Evolutionary conservation across 2,329 filamentous ascomycete species (phyloP).

Genomic region (Diaporthe destruens): DNA sequence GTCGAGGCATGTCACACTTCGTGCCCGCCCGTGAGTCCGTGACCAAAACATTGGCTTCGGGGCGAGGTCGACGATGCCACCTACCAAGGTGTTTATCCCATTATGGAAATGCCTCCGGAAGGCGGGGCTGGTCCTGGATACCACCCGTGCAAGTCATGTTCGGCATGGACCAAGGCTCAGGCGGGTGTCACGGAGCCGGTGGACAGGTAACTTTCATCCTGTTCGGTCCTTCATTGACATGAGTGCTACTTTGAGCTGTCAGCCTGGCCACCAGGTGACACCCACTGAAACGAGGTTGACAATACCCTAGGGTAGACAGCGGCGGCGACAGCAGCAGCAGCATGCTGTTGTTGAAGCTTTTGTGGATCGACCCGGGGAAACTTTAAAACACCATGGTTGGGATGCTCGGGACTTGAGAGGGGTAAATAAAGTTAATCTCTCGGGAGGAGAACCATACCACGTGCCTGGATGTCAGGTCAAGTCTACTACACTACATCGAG

Average conservation of each 20-base stretch:
- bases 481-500: neutral
- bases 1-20: constrained; percentile 12
- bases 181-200: constrained; percentile 26
- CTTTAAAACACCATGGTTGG: neutral
- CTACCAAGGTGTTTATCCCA: constrained; percentile 10
- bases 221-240: neutral
- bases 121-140: constrained; percentile 18
- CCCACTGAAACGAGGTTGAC: constrained; percentile 2
- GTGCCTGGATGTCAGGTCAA: constrained; percentile 22
- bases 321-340: neutral
- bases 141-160: constrained; percentile 9
- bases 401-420: constrained; percentile 16
- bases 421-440: constrained; percentile 13
- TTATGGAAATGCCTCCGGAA: constrained; percentile 23
- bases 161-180: neutral
- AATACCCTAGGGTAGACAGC: neutral
- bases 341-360: neutral
- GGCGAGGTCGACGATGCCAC: constrained; percentile 17
- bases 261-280: neutral
- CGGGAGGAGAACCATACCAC: neutral
- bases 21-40: constrained; percentile 14
- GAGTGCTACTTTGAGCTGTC: neutral
- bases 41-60: constrained; percentile 26
- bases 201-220: neutral
- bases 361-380: neutral